phyloP scores from a whole-genome alignment of 768 basidiomycete species.

The Austroboletus eburneus region DNA sequence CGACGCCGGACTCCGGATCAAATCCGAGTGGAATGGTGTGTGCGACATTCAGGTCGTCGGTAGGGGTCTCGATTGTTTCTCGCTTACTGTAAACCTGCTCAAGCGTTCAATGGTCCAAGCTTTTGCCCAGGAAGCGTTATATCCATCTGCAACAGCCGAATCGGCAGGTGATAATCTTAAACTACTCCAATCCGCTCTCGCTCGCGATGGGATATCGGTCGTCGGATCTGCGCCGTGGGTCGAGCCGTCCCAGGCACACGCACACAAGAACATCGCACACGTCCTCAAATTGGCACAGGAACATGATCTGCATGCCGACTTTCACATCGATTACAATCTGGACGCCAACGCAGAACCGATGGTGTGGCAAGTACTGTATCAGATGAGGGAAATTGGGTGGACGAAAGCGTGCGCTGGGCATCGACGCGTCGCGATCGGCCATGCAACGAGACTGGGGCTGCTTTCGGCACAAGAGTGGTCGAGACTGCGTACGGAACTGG shows the following conservation, averaged over 20 bases:
- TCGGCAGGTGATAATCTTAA: constrained; percentile 42
- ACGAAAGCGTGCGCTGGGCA: constrained; percentile 26
- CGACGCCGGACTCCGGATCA: constrained; percentile 46
- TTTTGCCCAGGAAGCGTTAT: constrained; percentile 61
- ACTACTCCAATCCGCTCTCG: constrained; percentile 42
- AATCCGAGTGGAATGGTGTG: constrained; percentile 38
- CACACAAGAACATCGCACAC: constrained; percentile 50
- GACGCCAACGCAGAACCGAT: constrained; percentile 48
- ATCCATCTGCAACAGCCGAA: constrained; percentile 31
- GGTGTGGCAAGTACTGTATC: constrained; percentile 49
- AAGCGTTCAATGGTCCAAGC: constrained; percentile 31
- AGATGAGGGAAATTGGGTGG: constrained; percentile 32
- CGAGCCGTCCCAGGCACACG: constrained; percentile 45
- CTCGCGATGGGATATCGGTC: constrained; percentile 40
- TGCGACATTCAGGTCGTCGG: constrained; percentile 61
- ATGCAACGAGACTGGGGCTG: constrained; percentile 55
- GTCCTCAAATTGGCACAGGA: constrained; percentile 45
- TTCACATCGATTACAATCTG: constrained; percentile 67
- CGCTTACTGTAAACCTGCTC: background rate
- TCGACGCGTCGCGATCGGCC: constrained; percentile 49
- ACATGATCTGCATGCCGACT: constrained; percentile 46
- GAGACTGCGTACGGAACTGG: constrained; percentile 33
- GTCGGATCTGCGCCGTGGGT: constrained; percentile 67
- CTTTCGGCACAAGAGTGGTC: constrained; percentile 46
- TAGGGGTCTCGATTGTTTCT: constrained; percentile 17